Evolutionary conservation across 306 rosid species (phyloP), one percentile per base, ranked within the genome.

Genomic region (Castanospermum australe): DNA sequence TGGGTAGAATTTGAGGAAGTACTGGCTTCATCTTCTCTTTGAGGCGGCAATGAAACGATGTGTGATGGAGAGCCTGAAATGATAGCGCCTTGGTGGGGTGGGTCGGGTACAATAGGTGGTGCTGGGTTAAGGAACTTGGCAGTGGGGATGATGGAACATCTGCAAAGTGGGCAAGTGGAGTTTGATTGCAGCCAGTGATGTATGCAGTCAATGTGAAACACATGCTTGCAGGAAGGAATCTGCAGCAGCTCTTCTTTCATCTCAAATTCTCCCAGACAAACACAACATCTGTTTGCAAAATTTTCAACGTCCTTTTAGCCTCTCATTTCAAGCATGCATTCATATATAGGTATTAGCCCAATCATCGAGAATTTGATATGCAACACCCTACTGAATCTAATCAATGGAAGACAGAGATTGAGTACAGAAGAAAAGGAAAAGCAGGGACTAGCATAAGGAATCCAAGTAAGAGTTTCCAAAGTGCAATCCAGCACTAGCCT

Each of bases 131-230:
- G 79, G 41, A 64, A 55, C 71, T 83, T 78, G 55, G 74, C 51
- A 4, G 86, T 61, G 14, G 93, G 87, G 50, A 86, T 73, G 80
- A 91, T 87, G 20, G 86, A 83, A 81, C 89, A 90, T 83, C 98
- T 86, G 52, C 98, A 93, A 32, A 93, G 93, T 28, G 98, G 98
- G 50, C 98, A 93, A 21, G 95, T 91, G 56, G 91, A 83, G 85
- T 93, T 89, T 69, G 89, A 84, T 76, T 85, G 89, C 33, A 93
- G 84, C 98, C 98, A 93, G 39, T 81, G 89, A 65, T 84, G 81
- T 67, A 93, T 93, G 85, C 98, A 93, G 5, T 86, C 92, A 18
- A 74, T 64, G 70, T 93, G 98, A 82, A 93, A 93, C 74, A 93
- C 88, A 71, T 93, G 98, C 72, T 85, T 90, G 90, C 98, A 93